A percentile compares a stretch with the other conserved stretches of the same genome.
These are phyloP conservation scores for Fusarium hainanense DNA, from an alignment of 2,329 filamentous ascomycete species.

Conservation along the genomic window DNA sequence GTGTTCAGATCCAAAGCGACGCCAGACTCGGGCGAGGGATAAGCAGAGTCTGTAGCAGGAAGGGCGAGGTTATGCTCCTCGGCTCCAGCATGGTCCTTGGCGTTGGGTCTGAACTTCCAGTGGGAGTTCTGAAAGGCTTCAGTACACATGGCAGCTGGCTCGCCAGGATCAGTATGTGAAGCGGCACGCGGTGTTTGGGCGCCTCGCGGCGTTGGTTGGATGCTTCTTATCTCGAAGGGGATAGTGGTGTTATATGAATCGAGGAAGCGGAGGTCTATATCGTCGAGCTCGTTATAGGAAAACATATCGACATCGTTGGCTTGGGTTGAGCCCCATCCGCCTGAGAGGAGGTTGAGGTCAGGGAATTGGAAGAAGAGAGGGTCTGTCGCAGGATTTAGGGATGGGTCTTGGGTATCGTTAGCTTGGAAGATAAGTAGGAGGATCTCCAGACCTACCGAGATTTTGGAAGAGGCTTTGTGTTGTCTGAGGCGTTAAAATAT, in stretches of 20 bases:
- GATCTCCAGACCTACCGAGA: conserved; percentile 6
- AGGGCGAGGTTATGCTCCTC: conserved; percentile 51
- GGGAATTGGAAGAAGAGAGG: conserved; percentile 31
- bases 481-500: conserved; percentile 24
- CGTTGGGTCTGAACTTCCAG: conserved; percentile 49
- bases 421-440: not conserved
- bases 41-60: conserved; percentile 32
- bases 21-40: conserved; percentile 42
- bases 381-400: conserved; percentile 4
- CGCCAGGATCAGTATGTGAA: conserved; percentile 15
- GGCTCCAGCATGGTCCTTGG: conserved; percentile 46
- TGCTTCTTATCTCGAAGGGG: conserved; percentile 44
- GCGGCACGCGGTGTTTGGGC: conserved; percentile 17
- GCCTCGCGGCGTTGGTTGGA: conserved; percentile 21
- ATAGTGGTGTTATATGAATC: conserved; percentile 48
- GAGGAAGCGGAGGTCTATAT: conserved; percentile 49
- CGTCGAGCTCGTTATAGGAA: conserved; percentile 45
- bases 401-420: conserved; percentile 7
- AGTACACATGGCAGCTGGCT: conserved; percentile 34
- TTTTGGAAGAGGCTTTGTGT: conserved; percentile 21
- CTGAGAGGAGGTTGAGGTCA: conserved; percentile 37
- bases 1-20: conserved; percentile 29
- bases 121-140: conserved; percentile 44
- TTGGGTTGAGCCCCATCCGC: conserved; percentile 14
- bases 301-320: conserved; percentile 9